These are phyloP conservation scores for Macrolepiota albuminosa DNA, from an alignment of 768 basidiomycete species.

Conservation along the genomic window DNA sequence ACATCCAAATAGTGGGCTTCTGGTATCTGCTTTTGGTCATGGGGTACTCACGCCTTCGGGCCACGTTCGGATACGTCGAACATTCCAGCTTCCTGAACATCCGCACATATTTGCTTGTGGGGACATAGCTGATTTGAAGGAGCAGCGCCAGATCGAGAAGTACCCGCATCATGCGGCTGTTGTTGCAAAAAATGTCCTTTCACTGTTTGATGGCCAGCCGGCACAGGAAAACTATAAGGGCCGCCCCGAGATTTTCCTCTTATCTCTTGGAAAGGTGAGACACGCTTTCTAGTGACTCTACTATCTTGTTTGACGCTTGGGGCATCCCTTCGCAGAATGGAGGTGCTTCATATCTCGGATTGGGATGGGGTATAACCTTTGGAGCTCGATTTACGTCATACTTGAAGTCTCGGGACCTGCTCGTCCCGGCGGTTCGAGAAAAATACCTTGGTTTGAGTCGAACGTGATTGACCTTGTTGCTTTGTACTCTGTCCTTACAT, in stretches of 20 bases:
- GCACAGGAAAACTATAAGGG: slow-evolving; percentile 40
- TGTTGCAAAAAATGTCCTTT: slow-evolving; percentile 45
- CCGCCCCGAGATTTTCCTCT: slow-evolving; percentile 44
- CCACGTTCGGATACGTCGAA: slow-evolving; percentile 48
- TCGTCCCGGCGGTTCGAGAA: slow-evolving; percentile 17
- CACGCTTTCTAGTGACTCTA: background rate
- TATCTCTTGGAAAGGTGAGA: slow-evolving; percentile 55
- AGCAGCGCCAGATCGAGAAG: slow-evolving; percentile 57
- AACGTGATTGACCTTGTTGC: background rate
- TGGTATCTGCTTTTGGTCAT: slow-evolving; percentile 33
- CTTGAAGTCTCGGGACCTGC: slow-evolving; percentile 35
- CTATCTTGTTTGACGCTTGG: slow-evolving; percentile 4
- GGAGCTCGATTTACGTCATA: slow-evolving; percentile 39
- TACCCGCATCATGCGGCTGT: slow-evolving; percentile 38
- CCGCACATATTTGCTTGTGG: slow-evolving; percentile 60
- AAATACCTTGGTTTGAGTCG: slow-evolving; percentile 9
- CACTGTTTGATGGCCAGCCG: slow-evolving; percentile 32
- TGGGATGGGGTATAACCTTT: slow-evolving; percentile 43
- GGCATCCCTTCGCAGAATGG: slow-evolving; percentile 26
- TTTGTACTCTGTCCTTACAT: background rate
- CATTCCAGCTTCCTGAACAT: slow-evolving; percentile 49
- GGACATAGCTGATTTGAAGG: slow-evolving; percentile 58
- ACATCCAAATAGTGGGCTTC: slow-evolving; percentile 49
- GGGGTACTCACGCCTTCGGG: slow-evolving; percentile 33
- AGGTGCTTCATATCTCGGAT: slow-evolving; percentile 36